These are phyloP conservation scores for Xylaria acuta DNA, from an alignment of 495 filamentous ascomycete species.

Conservation along the genomic window DNA sequence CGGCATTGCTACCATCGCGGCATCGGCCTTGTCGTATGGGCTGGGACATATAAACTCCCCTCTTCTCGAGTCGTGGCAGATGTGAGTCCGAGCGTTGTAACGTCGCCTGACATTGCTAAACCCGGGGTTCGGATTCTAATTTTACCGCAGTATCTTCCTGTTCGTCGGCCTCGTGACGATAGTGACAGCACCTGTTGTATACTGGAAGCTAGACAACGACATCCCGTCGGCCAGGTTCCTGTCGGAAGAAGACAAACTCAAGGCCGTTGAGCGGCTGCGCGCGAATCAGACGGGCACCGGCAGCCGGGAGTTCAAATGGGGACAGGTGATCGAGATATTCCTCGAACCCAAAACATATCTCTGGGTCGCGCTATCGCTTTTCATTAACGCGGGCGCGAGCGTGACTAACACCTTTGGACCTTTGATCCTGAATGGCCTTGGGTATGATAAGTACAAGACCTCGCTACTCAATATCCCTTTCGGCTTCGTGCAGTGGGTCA, in stretches of 20 bases:
- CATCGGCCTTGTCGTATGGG: constrained; percentile 66
- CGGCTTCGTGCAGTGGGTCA: constrained; percentile 61
- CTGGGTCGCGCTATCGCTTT: constrained; percentile 57
- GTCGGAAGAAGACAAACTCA: constrained; percentile 52
- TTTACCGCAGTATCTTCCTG: constrained; percentile 63
- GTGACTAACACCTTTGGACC: constrained; percentile 67
- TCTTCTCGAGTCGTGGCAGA: constrained; percentile 65
- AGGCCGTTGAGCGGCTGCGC: constrained; percentile 52
- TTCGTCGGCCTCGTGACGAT: constrained; percentile 65
- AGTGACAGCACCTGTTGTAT: constrained; percentile 55
- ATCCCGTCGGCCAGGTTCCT: constrained; percentile 61
- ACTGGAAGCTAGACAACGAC: constrained; percentile 59
- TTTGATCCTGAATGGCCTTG: constrained; percentile 65
- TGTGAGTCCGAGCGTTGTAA: constrained; percentile 47
- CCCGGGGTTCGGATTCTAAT: neutral
- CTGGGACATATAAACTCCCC: constrained; percentile 62
- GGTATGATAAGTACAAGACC: constrained; percentile 63
- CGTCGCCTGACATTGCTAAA: neutral
- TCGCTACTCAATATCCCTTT: constrained; percentile 71
- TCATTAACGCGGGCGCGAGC: constrained; percentile 64
- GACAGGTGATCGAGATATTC: constrained; percentile 49
- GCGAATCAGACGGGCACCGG: constrained; percentile 65
- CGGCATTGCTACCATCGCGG: constrained; percentile 67
- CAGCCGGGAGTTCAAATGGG: constrained; percentile 58
- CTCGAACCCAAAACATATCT: constrained; percentile 57